A percentile compares a stretch with the other conserved stretches of the same genome.
These are phyloP conservation scores for Zalaria sp. DNA, from an alignment of 2,329 filamentous ascomycete species.

Conservation along the genomic window DNA sequence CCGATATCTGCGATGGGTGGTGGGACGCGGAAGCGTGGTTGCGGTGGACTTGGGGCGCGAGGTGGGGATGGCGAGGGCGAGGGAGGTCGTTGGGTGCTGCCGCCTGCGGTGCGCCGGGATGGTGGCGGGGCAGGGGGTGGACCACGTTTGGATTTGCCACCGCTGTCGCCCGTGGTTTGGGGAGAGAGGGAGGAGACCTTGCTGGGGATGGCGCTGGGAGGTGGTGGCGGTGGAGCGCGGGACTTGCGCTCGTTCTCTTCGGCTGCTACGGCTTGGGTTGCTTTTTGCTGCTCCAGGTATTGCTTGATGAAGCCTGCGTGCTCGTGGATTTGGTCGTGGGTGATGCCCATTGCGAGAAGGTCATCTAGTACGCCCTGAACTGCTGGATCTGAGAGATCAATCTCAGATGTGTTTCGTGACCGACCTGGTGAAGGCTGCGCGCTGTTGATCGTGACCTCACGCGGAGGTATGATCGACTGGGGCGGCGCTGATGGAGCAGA, in stretches of 20 bases:
- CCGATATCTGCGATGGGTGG: slow-evolving; percentile 83
- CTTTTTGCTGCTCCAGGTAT: slow-evolving; percentile 51
- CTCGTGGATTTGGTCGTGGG: slow-evolving; percentile 52
- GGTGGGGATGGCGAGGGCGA: slow-evolving; percentile 48
- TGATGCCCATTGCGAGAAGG: slow-evolving; percentile 50
- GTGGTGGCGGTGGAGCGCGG: slow-evolving; percentile 49
- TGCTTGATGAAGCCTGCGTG: slow-evolving; percentile 55
- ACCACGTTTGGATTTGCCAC: slow-evolving; percentile 42
- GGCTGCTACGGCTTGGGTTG: slow-evolving; percentile 31
- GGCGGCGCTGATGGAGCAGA: slow-evolving; percentile 25
- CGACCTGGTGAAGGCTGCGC: slow-evolving; percentile 9
- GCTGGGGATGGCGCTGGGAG: slow-evolving; percentile 30
- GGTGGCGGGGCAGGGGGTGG: slow-evolving; percentile 44
- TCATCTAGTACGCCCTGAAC: slow-evolving; percentile 48
- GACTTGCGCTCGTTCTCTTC: slow-evolving; percentile 33
- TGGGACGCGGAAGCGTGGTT: slow-evolving; percentile 66
- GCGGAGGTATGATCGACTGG: slow-evolving; percentile 37
- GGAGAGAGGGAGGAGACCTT: slow-evolving; percentile 38
- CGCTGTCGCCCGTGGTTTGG: slow-evolving; percentile 43
- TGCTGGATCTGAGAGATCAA: slow-evolving; percentile 48
- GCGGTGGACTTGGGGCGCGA: slow-evolving; percentile 55
- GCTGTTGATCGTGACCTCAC: slow-evolving; percentile 18
- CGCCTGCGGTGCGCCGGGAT: slow-evolving; percentile 24
- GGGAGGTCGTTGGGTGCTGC: slow-evolving; percentile 28
- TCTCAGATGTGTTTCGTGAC: slow-evolving; percentile 25